These are phyloP conservation scores for Akanthomyces lecanii DNA, from an alignment of 2,329 filamentous ascomycete genomes.

Conservation along the genomic window DNA sequence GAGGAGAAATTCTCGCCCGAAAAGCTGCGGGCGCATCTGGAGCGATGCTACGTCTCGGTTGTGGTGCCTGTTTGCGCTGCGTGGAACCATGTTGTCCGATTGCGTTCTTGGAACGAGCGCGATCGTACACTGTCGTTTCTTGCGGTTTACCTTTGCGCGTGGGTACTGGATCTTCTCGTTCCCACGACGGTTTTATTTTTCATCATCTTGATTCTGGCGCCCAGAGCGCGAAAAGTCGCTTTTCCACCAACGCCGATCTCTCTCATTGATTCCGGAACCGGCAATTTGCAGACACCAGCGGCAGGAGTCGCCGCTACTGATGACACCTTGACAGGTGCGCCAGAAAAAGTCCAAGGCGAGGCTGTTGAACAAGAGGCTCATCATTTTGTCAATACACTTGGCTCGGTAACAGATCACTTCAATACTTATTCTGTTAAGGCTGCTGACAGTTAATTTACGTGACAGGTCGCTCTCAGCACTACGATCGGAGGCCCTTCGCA, in stretches of 20 bases:
- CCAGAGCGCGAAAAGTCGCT: slow-evolving; percentile 52
- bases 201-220: slow-evolving; percentile 60
- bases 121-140: slow-evolving; percentile 59
- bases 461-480: slow-evolving; percentile 62
- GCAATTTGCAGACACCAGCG: slow-evolving; percentile 68
- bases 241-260: slow-evolving; percentile 74
- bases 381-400: slow-evolving; percentile 68
- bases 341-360: slow-evolving; percentile 74
- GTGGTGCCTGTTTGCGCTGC: slow-evolving; percentile 58
- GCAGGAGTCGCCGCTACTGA: slow-evolving; percentile 68
- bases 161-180: slow-evolving; percentile 62
- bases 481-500: slow-evolving; percentile 70
- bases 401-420: slow-evolving; percentile 15
- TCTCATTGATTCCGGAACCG: slow-evolving; percentile 61
- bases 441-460: too few species aligned
- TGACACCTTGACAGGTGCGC: slow-evolving; percentile 71
- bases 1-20: slow-evolving; percentile 79
- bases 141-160: slow-evolving; percentile 53
- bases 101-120: slow-evolving; percentile 73
- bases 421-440: too few species aligned
- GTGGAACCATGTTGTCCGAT: slow-evolving; percentile 65
- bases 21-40: slow-evolving; percentile 70
- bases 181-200: slow-evolving; percentile 53
- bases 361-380: slow-evolving; percentile 74
- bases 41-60: slow-evolving; percentile 74